Conservation (phyloP, 148 eudicot genomes). For the Agrostemma githago region DNA sequence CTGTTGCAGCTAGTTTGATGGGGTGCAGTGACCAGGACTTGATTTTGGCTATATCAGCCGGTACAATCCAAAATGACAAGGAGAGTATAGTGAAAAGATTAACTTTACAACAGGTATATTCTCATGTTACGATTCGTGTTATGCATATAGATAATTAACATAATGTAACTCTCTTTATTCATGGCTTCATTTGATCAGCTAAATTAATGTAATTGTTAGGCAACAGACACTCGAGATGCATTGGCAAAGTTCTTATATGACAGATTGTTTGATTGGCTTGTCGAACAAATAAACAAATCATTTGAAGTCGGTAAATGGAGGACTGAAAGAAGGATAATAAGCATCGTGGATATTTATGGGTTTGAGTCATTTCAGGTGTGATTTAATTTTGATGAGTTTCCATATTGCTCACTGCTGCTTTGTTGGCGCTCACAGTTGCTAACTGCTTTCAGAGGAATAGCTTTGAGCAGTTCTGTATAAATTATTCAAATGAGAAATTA, state of each 20-base stretch:
- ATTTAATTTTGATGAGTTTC: background rate
- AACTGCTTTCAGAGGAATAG: slow-evolving; percentile 66
- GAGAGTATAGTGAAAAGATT: slow-evolving; percentile 62
- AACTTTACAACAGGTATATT: slow-evolving; percentile 71
- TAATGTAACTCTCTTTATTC: background rate
- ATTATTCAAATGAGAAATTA: slow-evolving; percentile 95
- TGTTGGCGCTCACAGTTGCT: slow-evolving; percentile 14
- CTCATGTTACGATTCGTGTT: background rate
- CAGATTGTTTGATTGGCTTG: slow-evolving; percentile 88
- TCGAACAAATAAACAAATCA: slow-evolving; percentile 65
- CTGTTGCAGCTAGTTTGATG: slow-evolving; percentile 63
- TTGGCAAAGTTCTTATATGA: slow-evolving; percentile 82
- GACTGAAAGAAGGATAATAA: slow-evolving; percentile 77
- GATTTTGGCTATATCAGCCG: slow-evolving; percentile 58
- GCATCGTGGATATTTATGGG: slow-evolving; percentile 91
- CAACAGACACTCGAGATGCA: slow-evolving; percentile 76
- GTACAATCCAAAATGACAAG: slow-evolving; percentile 66
- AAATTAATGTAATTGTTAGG: slow-evolving; percentile 39
- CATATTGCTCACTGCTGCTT: background rate
- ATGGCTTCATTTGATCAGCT: background rate
- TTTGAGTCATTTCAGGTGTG: slow-evolving; percentile 94
- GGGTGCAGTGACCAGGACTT: slow-evolving; percentile 68
- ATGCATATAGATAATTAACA: background rate
- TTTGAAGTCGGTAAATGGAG: slow-evolving; percentile 53
- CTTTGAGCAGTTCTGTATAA: slow-evolving; percentile 92